Evolutionary conservation across 2,329 filamentous ascomycete genomes (phyloP).

Genomic region (Penicillium sp.): DNA sequence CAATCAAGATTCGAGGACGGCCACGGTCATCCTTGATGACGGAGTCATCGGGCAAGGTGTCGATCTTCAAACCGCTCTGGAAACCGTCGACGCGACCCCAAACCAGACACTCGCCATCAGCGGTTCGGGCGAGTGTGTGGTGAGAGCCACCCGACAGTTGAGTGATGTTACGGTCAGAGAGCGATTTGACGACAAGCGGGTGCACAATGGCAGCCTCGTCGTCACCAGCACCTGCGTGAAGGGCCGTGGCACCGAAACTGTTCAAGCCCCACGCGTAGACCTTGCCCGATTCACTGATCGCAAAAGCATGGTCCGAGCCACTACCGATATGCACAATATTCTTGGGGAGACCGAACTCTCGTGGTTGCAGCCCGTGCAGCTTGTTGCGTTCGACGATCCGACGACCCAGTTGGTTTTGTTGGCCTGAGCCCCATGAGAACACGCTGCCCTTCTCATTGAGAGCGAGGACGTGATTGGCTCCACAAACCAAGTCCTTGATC

Average conservation of each 20-base stretch:
- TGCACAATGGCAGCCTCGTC: slow-evolving; percentile 67
- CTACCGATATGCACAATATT: slow-evolving; percentile 58
- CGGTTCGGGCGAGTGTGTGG: slow-evolving; percentile 60
- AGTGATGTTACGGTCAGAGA: slow-evolving; percentile 59
- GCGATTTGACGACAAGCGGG: slow-evolving; percentile 60
- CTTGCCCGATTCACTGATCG: slow-evolving; percentile 59
- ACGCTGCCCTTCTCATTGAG: slow-evolving; percentile 55
- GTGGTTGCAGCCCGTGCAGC: slow-evolving; percentile 51
- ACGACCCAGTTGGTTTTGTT: slow-evolving; percentile 64
- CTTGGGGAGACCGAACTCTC: slow-evolving; percentile 53
- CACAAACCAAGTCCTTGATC: slow-evolving; percentile 50
- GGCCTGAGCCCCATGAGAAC: slow-evolving; percentile 60
- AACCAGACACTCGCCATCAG: slow-evolving; percentile 50
- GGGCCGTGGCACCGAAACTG: slow-evolving; percentile 75
- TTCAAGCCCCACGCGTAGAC: slow-evolving; percentile 83
- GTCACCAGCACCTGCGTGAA: slow-evolving; percentile 57
- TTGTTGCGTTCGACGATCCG: slow-evolving; percentile 56
- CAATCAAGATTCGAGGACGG: slow-evolving; percentile 64
- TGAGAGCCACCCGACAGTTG: slow-evolving; percentile 68
- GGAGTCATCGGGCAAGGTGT: slow-evolving; percentile 52
- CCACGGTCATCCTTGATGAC: slow-evolving; percentile 59
- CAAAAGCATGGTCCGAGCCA: slow-evolving; percentile 78
- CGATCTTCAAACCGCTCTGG: slow-evolving; percentile 56
- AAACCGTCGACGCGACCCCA: slow-evolving; percentile 58
- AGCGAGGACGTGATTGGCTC: slow-evolving; percentile 54